Conservation (phyloP, 2,329 filamentous ascomycete genomes). For the Penicillium nordicum region DNA sequence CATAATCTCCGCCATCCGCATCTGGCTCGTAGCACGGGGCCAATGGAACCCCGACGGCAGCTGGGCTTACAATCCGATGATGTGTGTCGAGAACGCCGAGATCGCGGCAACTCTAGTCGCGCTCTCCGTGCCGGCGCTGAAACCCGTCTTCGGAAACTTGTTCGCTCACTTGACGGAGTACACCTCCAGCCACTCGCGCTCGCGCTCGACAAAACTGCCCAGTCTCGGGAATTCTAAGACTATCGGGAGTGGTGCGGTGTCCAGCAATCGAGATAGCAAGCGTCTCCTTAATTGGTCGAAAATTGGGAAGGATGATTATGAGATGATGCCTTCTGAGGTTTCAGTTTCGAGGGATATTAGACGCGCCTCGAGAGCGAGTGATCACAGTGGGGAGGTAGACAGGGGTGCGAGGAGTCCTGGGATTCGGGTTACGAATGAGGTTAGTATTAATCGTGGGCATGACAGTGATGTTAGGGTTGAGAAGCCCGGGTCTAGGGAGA, state of each 20-base stretch:
- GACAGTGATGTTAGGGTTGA: neutral
- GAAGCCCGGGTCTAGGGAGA: neutral
- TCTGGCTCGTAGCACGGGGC: slow-evolving; percentile 48
- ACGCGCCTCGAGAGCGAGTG: neutral
- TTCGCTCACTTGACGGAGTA: slow-evolving; percentile 24
- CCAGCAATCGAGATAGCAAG: slow-evolving; percentile 21
- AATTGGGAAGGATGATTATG: slow-evolving; percentile 21
- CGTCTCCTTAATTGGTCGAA: slow-evolving; percentile 23
- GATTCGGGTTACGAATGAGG: slow-evolving; percentile 25
- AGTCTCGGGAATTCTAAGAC: slow-evolving; percentile 15
- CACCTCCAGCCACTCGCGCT: slow-evolving; percentile 21
- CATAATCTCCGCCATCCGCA: slow-evolving; percentile 47
- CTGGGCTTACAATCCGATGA: slow-evolving; percentile 52
- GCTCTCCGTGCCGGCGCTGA: slow-evolving; percentile 51
- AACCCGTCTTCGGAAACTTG: slow-evolving; percentile 43
- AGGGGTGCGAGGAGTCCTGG: slow-evolving; percentile 7
- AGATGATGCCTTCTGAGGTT: slow-evolving; percentile 28
- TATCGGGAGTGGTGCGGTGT: slow-evolving; percentile 10
- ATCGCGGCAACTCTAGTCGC: slow-evolving; percentile 52
- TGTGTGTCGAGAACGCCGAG: slow-evolving; percentile 51
- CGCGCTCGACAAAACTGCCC: slow-evolving; percentile 12
- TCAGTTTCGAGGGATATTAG: slow-evolving; percentile 13
- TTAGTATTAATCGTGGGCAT: slow-evolving; percentile 13
- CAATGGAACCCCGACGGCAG: slow-evolving; percentile 48
- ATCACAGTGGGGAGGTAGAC: neutral